Evolutionary conservation across 352 stramenopile species (phyloP).

Genomic region (Pythium utonaiense): DNA sequence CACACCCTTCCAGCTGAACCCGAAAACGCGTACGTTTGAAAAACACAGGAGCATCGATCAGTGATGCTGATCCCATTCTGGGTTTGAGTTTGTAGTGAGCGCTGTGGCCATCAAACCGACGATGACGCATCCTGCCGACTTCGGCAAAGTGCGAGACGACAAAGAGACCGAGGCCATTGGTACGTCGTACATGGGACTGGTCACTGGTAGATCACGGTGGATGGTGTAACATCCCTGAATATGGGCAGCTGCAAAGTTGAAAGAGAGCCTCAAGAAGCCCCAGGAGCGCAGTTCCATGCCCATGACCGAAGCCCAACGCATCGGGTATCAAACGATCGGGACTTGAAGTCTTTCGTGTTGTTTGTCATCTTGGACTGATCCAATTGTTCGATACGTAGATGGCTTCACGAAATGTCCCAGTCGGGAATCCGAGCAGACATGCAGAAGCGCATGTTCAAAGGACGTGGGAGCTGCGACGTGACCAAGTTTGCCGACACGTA

Average conservation of each 20-base stretch:
- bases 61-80: background rate
- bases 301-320: constrained; percentile 70
- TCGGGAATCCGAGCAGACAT: constrained; percentile 70
- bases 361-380: background rate
- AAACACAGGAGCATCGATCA: background rate
- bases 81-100: constrained; percentile 42
- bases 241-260: constrained; percentile 47
- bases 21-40: constrained; percentile 57
- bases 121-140: constrained; percentile 67
- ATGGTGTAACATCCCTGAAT: too few relatives aligned
- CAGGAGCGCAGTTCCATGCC: constrained; percentile 61
- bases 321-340: constrained; percentile 38
- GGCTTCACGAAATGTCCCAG: constrained; percentile 68
- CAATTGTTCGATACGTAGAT: constrained; percentile 24
- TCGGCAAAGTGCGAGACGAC: constrained; percentile 54
- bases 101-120: constrained; percentile 76
- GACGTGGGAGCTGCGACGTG: constrained; percentile 77
- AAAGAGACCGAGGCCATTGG: constrained; percentile 50
- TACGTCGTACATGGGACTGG: too few relatives aligned
- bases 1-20: constrained; percentile 82
- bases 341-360: too few relatives aligned
- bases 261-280: constrained; percentile 59
- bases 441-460: constrained; percentile 81
- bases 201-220: too few relatives aligned
- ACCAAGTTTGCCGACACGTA: constrained; percentile 83